Evolutionary conservation across 495 filamentous ascomycete species (phyloP).

Genomic region (Neurospora terricola): DNA sequence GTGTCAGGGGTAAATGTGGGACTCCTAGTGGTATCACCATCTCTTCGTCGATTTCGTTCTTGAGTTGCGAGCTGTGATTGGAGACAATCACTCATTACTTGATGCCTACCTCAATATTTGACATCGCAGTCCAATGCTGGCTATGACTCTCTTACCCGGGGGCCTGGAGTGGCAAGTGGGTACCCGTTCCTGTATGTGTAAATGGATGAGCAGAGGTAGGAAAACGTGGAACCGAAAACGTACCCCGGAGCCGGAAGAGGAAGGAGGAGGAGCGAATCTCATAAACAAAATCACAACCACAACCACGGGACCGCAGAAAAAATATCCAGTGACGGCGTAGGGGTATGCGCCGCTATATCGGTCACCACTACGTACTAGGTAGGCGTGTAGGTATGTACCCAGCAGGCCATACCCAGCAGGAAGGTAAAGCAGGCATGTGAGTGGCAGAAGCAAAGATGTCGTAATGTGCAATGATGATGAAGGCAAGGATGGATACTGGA

Average conservation of each 20-base stretch:
- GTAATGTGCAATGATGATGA: neutral
- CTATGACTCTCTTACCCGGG: neutral
- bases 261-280: neutral
- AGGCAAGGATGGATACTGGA: neutral
- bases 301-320: neutral
- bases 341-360: neutral
- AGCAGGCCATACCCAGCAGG: too few species aligned
- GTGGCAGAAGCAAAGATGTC: neutral
- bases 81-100: neutral
- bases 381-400: neutral
- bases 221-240: too few species aligned
- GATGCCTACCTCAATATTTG: neutral
- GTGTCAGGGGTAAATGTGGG: neutral
- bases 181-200: too few species aligned
- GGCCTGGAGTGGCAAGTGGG: neutral
- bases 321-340: too few species aligned
- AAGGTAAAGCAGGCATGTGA: too few species aligned
- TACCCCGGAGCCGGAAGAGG: neutral
- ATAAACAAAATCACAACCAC: neutral
- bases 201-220: too few species aligned
- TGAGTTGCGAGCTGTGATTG: neutral
- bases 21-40: neutral
- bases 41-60: neutral
- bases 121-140: too few species aligned
- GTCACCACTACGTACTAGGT: neutral